These are phyloP conservation scores for Phytophthora nicotianae DNA, from an alignment of 352 stramenopile genomes.

Conservation along the genomic window DNA sequence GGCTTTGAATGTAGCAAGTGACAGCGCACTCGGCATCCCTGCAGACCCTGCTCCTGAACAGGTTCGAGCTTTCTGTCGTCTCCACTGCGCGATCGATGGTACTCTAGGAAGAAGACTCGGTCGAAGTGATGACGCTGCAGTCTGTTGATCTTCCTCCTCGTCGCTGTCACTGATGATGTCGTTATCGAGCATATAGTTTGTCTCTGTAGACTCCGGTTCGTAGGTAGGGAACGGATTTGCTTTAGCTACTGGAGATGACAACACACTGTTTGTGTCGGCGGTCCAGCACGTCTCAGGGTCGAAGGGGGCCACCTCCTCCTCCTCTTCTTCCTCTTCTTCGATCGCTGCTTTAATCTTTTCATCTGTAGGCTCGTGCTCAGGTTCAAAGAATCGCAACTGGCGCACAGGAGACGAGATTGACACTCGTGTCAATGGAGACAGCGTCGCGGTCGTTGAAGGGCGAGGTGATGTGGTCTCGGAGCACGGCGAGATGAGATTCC, in stretches of 20 bases:
- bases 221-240: slow-evolving; percentile 25
- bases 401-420: slow-evolving; percentile 28
- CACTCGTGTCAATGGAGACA: slow-evolving; percentile 25
- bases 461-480: slow-evolving; percentile 34
- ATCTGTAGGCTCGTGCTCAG: slow-evolving; percentile 21
- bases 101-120: slow-evolving; percentile 29
- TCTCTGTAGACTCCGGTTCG: slow-evolving; percentile 12
- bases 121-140: slow-evolving; percentile 3
- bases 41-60: slow-evolving; percentile 41
- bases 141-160: slow-evolving; percentile 14
- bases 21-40: slow-evolving; percentile 31
- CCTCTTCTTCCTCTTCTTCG: slow-evolving; percentile 19
- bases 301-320: slow-evolving; percentile 16
- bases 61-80: slow-evolving; percentile 47
- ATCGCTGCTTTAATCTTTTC: slow-evolving; percentile 16
- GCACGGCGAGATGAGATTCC: slow-evolving; percentile 62
- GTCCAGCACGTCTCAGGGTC: slow-evolving; percentile 32
- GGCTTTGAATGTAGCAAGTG: slow-evolving; percentile 37
- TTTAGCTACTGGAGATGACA: slow-evolving; percentile 11
- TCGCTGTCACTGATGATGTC: slow-evolving; percentile 21
- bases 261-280: slow-evolving; percentile 15
- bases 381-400: slow-evolving; percentile 30
- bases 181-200: background rate
- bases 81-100: slow-evolving; percentile 27
- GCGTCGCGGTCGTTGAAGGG: background rate